Conservation (phyloP, 805 yeast genomes). For the Ascoidea rubescens region DNA sequence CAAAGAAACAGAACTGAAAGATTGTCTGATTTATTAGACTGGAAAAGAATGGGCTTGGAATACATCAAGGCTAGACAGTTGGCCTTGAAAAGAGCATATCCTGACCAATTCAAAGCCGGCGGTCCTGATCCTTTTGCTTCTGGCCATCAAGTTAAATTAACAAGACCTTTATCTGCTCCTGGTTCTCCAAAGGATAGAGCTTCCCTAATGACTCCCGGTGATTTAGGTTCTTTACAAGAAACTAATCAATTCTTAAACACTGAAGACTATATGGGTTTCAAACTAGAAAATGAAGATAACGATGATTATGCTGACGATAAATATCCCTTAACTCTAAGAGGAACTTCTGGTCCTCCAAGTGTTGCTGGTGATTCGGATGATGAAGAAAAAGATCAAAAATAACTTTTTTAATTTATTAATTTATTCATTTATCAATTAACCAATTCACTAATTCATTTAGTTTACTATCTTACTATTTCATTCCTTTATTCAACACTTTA, state of each 20-base stretch:
- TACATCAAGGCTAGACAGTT: constrained; percentile 89
- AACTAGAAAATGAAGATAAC: constrained; percentile 26
- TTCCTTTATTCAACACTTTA: too few relatives aligned
- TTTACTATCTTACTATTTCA: too few relatives aligned
- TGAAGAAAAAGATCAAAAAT: background rate
- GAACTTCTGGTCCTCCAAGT: constrained; percentile 28
- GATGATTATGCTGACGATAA: constrained; percentile 26
- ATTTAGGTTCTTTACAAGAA: constrained; percentile 91
- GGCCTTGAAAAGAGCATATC: constrained; percentile 87
- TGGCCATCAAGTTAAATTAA: constrained; percentile 47
- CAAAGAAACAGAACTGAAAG: constrained; percentile 96
- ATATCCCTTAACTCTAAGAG: constrained; percentile 36
- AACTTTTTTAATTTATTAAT: background rate
- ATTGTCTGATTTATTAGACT: constrained; percentile 80
- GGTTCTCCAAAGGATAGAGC: constrained; percentile 79
- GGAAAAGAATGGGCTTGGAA: constrained; percentile 98
- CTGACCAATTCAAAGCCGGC: constrained; percentile 50
- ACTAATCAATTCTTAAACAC: constrained; percentile 54
- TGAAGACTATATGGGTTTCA: constrained; percentile 57
- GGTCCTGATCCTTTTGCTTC: constrained; percentile 28
- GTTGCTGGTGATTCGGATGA: background rate
- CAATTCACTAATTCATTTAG: too few relatives aligned
- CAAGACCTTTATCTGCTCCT: constrained; percentile 92
- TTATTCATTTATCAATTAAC: too few relatives aligned
- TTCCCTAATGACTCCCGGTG: constrained; percentile 93